These are phyloP conservation scores for Pythium guiyangense DNA, from an alignment of 352 stramenopile genomes.

Conservation along the genomic window DNA sequence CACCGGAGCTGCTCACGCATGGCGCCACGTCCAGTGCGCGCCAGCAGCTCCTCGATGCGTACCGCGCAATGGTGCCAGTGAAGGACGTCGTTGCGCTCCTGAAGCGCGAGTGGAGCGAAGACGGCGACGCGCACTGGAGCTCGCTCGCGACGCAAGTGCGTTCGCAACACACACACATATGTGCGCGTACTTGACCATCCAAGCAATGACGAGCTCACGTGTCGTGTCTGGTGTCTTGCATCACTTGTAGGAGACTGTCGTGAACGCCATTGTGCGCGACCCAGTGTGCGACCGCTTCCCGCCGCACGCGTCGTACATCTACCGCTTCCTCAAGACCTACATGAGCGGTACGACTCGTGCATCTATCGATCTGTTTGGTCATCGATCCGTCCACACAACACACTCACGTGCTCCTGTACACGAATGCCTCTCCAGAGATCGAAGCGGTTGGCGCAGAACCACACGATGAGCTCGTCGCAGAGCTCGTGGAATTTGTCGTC, in stretches of 20 bases:
- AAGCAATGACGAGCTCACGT: neutral
- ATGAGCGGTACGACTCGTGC: constrained; percentile 34
- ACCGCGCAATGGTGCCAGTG: constrained; percentile 60
- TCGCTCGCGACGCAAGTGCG: constrained; percentile 54
- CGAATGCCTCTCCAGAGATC: constrained; percentile 31
- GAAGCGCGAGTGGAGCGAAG: constrained; percentile 19
- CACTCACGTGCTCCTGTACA: neutral
- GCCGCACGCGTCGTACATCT: constrained; percentile 57
- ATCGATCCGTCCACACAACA: neutral
- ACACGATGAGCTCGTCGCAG: constrained; percentile 45
- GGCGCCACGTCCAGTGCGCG: constrained; percentile 6
- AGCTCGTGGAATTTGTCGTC: constrained; percentile 57
- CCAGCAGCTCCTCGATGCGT: constrained; percentile 45
- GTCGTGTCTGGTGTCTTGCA: neutral
- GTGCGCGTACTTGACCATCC: neutral
- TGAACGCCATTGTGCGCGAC: constrained; percentile 51
- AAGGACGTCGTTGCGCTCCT: constrained; percentile 33
- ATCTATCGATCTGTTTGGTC: too few relatives aligned
- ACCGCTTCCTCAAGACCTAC: constrained; percentile 67
- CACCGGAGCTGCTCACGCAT: too few relatives aligned
- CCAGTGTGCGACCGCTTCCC: constrained; percentile 52
- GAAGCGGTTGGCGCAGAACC: constrained; percentile 35
- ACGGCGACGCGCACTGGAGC: constrained; percentile 27
- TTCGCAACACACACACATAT: neutral
- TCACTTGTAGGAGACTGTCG: constrained; percentile 35